Conservation (phyloP, 2,329 filamentous ascomycete genomes). For the Trichoderma gracile region DNA sequence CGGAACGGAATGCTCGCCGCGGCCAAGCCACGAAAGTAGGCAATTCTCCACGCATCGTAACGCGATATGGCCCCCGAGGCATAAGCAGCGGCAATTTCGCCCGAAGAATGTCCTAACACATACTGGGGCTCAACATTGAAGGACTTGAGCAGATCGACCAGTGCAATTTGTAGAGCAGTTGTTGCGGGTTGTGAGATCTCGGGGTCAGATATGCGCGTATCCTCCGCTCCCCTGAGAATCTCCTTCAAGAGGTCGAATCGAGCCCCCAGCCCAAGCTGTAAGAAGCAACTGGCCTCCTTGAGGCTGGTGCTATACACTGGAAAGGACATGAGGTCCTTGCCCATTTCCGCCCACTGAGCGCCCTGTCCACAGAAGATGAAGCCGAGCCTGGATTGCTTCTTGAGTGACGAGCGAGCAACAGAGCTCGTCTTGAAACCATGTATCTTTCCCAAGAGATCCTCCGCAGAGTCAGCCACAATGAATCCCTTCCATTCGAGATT, state of each 20-base stretch:
- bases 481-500: conserved; percentile 46
- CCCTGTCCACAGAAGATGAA: conserved; percentile 50
- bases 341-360: conserved; percentile 47
- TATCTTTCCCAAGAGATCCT: conserved; percentile 39
- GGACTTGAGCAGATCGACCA: conserved; percentile 43
- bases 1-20: conserved; percentile 36
- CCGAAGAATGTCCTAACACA: conserved; percentile 50
- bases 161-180: conserved; percentile 46
- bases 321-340: conserved; percentile 44
- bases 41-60: conserved; percentile 44
- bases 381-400: conserved; percentile 37
- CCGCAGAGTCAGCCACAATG: conserved; percentile 39
- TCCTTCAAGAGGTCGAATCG: conserved; percentile 42
- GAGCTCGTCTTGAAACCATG: conserved; percentile 27
- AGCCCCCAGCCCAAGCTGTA: conserved; percentile 36
- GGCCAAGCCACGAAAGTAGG: conserved; percentile 45
- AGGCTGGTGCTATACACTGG: conserved; percentile 46
- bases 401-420: conserved; percentile 32
- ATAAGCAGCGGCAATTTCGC: conserved; percentile 50
- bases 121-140: conserved; percentile 38
- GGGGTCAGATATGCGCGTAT: conserved; percentile 38
- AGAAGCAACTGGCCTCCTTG: conserved; percentile 36
- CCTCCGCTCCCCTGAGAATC: conserved; percentile 34
- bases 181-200: conserved; percentile 45
- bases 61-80: conserved; percentile 41